Evolutionary conservation across 495 filamentous ascomycete species (phyloP), one percentile per base, ranked within the genome.

Genomic region (Penicillium pancosmium): DNA sequence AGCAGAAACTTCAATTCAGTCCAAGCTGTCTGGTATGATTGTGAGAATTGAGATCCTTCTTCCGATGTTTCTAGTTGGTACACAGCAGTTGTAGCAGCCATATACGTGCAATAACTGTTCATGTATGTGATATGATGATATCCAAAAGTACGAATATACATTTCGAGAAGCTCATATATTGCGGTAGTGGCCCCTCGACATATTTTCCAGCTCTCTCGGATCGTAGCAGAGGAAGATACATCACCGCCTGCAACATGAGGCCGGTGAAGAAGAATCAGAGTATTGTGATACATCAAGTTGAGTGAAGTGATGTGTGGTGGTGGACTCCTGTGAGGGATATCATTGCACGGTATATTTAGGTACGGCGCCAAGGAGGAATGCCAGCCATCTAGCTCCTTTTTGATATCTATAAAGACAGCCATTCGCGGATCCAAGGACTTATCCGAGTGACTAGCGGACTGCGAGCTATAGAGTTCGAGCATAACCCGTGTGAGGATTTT

Each of bases 231-330:
- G 31, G 36, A 48, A 27, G 50, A 31, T 9, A 34, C 25, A 13
- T 44, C 19, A 9, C 43, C 44, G 34, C 54, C 35, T 12, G 49
- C 23, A 40, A 61, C 59, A 25, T 50, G 52, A 21, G 61, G 61
- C n/a, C 61, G 56, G 36, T 63, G 61, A 35, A 63, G 61, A 49
- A 63, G 61, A 15, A 63, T 63, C 4, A 63, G 11, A 19, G 52
- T 52, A 33, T 56, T 63, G 27, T 63, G 44, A 35, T 63, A 63
- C 50, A 63, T 57, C n/a, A 63, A 18, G 34, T 63, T 63, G 18
- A 63, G 50, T 5, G 61, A 63, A 12, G 56, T 55, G 27, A 63
- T 63, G 19, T 63, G 56, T 16, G 56, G 61, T 10, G 61, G 61
- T 36, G 61, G 61, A 33, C 56, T 55, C 5, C 46, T 5, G 0